Base-by-base conservation (phyloP, 192 early-diverging fungal species). In the Gryganskiella cystojenkinii region DNA sequence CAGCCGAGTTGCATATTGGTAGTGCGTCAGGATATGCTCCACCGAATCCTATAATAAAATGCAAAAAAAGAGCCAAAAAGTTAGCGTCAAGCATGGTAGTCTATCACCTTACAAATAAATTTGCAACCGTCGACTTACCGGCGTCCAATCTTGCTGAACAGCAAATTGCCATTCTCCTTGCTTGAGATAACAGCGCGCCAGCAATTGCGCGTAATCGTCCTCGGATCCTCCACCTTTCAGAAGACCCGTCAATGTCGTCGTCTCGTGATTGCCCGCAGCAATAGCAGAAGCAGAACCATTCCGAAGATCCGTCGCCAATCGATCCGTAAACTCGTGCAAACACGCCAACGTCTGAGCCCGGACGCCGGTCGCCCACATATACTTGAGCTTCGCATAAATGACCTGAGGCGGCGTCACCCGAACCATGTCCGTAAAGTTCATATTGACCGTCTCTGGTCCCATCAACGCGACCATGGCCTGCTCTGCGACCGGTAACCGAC, bases 121-220 rank as follows among this genome's bases (percentile, higher is more conserved):
- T 9, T 24, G 10, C 31, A 47, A 15, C 24, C 46, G n/a, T 24
- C 2, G 4, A 54, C 74, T 69, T 73, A 79, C 81, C 46, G 68
- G 66, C 0, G 69, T 71, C 58, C 83, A 75, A 10, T 85, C 85
- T 14, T 87, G 80, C 22, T 82, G 81, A 4, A 87, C 42, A 2
- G 71, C 80, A 31, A 80, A 81, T 33, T 97, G 93, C 98, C 98
- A 99, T 82, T 99, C 95, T 27, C 96, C 98, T 55, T 93, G 88
- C 78, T 96, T 96, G 20, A 94, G 87, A 81, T 96, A 95, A 70
- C 97, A 98, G 15, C 93, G 86, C 20, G 92, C 90, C 56, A 95
- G 66, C 22, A 94, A 49, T 15, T 61, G 52, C 15, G 64, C 68
- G 60, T 64, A 69, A 61, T 68, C 74, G 7, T 63, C 56, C 4